Percentiles rank a stretch among this genome's conserved stretches.
Evolutionary conservation across 108 stramenopile genomes (phyloP).

Genomic region (Aurantiochytrium sp.): DNA sequence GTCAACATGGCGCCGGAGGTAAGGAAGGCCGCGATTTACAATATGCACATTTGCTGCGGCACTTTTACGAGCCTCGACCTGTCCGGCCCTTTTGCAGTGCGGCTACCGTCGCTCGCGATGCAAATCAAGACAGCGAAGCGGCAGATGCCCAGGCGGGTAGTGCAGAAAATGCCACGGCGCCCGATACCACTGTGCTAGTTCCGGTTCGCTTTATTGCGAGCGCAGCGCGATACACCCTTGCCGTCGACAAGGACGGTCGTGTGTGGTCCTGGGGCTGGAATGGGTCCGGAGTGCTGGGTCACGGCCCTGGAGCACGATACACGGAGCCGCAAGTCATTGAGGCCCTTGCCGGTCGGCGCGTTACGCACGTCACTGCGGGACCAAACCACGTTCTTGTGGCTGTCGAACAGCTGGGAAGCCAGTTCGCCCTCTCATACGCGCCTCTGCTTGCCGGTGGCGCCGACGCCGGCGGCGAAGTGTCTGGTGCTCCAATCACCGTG

Average conservation of each 20-base stretch:
- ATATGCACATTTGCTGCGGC: background rate
- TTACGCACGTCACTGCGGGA: background rate
- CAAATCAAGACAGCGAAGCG: background rate
- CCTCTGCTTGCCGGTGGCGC: background rate
- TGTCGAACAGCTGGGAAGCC: background rate
- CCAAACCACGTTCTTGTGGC: background rate
- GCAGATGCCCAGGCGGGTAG: too few relatives aligned
- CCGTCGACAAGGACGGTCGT: background rate
- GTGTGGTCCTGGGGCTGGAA: constrained; percentile 15
- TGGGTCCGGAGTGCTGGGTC: background rate
- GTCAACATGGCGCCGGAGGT: background rate
- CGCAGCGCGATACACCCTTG: background rate
- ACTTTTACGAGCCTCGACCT: background rate
- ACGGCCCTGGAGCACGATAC: background rate
- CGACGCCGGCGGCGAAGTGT: background rate
- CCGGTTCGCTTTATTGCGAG: background rate
- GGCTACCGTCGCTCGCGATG: background rate
- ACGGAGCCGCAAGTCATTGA: background rate
- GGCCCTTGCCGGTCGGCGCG: background rate
- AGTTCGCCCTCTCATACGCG: background rate
- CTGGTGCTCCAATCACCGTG: background rate
- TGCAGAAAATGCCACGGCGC: background rate
- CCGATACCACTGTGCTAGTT: background rate
- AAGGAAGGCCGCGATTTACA: background rate
- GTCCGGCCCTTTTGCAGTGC: background rate